phyloP scores from a whole-genome alignment of 305 asterid genomes.

The Ajuga reptans region DNA sequence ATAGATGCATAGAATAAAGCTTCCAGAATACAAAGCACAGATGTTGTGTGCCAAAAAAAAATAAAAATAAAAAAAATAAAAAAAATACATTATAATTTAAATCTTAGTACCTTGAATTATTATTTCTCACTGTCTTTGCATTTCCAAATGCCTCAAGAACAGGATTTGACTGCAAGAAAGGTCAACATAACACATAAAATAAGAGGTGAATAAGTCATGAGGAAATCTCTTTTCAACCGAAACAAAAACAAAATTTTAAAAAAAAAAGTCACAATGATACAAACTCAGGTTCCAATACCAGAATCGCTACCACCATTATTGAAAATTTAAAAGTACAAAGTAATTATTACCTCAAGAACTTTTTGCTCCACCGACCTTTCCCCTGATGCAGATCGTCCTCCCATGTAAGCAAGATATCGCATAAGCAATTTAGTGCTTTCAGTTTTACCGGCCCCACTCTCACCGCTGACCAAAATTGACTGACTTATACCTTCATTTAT shows the following conservation, averaged over 20 bases:
- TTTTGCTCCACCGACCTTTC: conserved; percentile 77
- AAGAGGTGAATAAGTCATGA: not conserved
- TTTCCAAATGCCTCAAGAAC: conserved; percentile 73
- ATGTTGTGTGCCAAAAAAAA: not conserved
- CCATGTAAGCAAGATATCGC: conserved; percentile 88
- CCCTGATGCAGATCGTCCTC: conserved; percentile 61
- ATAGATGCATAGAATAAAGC: not conserved
- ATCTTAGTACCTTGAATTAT: conserved; percentile 55
- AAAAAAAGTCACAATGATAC: not conserved
- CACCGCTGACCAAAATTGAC: conserved; percentile 82
- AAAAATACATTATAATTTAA: not conserved
- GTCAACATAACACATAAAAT: conserved; percentile 4
- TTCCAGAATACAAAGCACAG: conserved; percentile 5
- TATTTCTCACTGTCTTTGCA: conserved; percentile 65
- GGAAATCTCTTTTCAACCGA: not conserved
- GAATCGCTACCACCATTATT: not conserved
- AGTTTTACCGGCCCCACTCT: conserved; percentile 93
- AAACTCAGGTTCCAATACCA: not conserved
- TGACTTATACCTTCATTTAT: conserved; percentile 71
- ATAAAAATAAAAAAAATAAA: no score
- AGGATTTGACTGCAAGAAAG: conserved; percentile 58
- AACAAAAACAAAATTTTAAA: no score
- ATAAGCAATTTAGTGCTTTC: conserved; percentile 78
- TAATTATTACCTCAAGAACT: conserved; percentile 61
- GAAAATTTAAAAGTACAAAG: conserved; percentile 5